A percentile compares a stretch with the other conserved stretches of the same genome.
phyloP scores from a whole-genome alignment of 768 basidiomycete genomes.

The Strobilomyces confusus region DNA sequence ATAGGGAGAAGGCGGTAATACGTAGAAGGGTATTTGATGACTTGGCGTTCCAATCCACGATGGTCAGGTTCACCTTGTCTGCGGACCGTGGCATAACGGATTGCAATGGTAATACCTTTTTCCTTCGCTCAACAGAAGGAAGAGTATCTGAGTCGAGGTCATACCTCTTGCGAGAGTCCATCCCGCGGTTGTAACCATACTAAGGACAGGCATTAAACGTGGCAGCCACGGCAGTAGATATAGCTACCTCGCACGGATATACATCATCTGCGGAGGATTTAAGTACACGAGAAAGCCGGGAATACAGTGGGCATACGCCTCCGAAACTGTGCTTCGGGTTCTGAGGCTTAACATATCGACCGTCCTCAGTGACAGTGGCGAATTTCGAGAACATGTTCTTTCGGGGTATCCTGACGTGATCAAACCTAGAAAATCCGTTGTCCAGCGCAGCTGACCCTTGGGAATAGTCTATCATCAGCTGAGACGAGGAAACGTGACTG shows the following conservation, averaged over 20 bases:
- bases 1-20: slow-evolving; percentile 71
- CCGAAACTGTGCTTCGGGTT: slow-evolving; percentile 75
- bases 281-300: neutral
- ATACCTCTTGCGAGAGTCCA: slow-evolving; percentile 66
- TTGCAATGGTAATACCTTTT: slow-evolving; percentile 51
- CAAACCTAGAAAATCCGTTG: slow-evolving; percentile 66
- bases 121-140: slow-evolving; percentile 23
- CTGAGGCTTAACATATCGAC: slow-evolving; percentile 59
- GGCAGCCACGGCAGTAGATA: neutral
- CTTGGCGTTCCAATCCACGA: slow-evolving; percentile 58
- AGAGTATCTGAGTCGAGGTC: neutral
- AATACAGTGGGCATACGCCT: slow-evolving; percentile 45
- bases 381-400: slow-evolving; percentile 74
- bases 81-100: slow-evolving; percentile 70
- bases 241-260: slow-evolving; percentile 58
- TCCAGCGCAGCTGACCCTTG: slow-evolving; percentile 53
- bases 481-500: neutral
- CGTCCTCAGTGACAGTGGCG: slow-evolving; percentile 62
- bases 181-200: slow-evolving; percentile 61
- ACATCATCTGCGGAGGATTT: slow-evolving; percentile 52
- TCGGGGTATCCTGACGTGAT: slow-evolving; percentile 62
- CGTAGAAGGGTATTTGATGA: slow-evolving; percentile 68
- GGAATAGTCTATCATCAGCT: neutral
- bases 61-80: slow-evolving; percentile 56
- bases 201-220: slow-evolving; percentile 18